Evolutionary conservation across 164 flowering plant genomes (phyloP).

Genomic region (Taxillus chinensis): DNA sequence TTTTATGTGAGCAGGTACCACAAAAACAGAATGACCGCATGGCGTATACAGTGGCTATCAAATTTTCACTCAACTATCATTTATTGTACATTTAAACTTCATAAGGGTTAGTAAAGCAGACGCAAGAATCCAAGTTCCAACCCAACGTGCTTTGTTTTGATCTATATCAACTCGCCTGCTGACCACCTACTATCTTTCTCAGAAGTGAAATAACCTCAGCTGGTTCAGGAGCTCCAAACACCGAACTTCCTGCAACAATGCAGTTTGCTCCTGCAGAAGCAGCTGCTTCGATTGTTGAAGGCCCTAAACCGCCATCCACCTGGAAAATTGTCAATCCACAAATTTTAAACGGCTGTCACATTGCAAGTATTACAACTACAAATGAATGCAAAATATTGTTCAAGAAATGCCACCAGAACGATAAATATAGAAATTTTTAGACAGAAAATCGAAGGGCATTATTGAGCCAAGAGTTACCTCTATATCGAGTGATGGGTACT

Average conservation of each 20-base stretch:
- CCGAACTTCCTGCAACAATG: conserved; percentile 95
- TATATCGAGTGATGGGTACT: conserved; percentile 90
- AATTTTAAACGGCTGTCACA: neutral
- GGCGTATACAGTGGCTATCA: neutral
- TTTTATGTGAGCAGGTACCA: neutral
- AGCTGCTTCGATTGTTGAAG: conserved; percentile 69
- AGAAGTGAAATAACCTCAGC: conserved; percentile 62
- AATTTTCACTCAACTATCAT: neutral
- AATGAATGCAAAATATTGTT: neutral
- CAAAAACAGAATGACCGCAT: neutral
- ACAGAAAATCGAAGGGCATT: neutral
- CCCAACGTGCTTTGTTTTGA: conserved; percentile 8
- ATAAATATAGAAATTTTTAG: neutral
- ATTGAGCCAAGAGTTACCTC: conserved; percentile 37
- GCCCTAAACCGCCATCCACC: conserved; percentile 97
- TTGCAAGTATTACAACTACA: neutral
- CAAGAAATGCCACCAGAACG: neutral
- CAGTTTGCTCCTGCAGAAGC: conserved; percentile 93
- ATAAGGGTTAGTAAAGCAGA: neutral
- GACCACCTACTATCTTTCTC: conserved; percentile 45
- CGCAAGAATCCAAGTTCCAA: neutral
- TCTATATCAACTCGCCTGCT: conserved; percentile 7
- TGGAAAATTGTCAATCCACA: conserved; percentile 16
- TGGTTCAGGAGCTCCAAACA: conserved; percentile 87
- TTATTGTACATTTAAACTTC: neutral